Percentiles rank a stretch among this genome's conserved stretches.
Evolutionary conservation across 176 grass and related monocot genomes (phyloP).

Genomic region (Lolium multiflorum): DNA sequence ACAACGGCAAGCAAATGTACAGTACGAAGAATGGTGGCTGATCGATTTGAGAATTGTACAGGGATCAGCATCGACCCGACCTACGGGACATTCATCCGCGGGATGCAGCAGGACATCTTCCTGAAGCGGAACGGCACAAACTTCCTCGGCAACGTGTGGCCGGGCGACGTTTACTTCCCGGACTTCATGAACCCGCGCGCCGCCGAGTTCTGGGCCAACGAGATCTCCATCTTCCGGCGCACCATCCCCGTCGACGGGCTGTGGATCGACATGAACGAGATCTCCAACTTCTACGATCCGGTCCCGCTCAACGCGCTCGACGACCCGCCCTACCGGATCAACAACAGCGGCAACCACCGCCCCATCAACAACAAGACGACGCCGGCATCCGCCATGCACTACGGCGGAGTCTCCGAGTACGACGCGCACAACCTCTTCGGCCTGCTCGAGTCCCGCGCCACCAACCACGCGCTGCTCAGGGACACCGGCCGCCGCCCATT

Average conservation of each 20-base stretch:
- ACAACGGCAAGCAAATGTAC: neutral
- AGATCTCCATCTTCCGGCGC: slow-evolving; percentile 64
- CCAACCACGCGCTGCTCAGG: slow-evolving; percentile 46
- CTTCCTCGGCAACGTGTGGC: slow-evolving; percentile 80
- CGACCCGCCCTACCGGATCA: slow-evolving; percentile 76
- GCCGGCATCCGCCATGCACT: slow-evolving; percentile 67
- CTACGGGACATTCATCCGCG: slow-evolving; percentile 62
- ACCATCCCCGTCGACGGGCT: slow-evolving; percentile 79
- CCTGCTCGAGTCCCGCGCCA: slow-evolving; percentile 66
- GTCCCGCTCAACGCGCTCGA: slow-evolving; percentile 55
- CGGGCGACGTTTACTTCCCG: slow-evolving; percentile 76
- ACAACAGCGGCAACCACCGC: slow-evolving; percentile 59
- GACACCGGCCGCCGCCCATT: slow-evolving; percentile 74
- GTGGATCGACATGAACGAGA: slow-evolving; percentile 95
- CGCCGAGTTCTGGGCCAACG: slow-evolving; percentile 58
- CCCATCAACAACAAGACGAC: slow-evolving; percentile 63
- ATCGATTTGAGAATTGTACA: slow-evolving; percentile 1
- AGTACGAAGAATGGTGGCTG: neutral
- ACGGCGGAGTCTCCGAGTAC: slow-evolving; percentile 71
- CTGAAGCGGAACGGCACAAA: slow-evolving; percentile 68
- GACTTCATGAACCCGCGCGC: slow-evolving; percentile 76
- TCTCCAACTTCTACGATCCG: slow-evolving; percentile 75
- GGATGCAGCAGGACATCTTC: slow-evolving; percentile 68
- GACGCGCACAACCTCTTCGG: slow-evolving; percentile 81
- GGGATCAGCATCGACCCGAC: slow-evolving; percentile 69